phyloP scores from a whole-genome alignment of 352 stramenopile species.

The Phytophthora cryptogea region DNA sequence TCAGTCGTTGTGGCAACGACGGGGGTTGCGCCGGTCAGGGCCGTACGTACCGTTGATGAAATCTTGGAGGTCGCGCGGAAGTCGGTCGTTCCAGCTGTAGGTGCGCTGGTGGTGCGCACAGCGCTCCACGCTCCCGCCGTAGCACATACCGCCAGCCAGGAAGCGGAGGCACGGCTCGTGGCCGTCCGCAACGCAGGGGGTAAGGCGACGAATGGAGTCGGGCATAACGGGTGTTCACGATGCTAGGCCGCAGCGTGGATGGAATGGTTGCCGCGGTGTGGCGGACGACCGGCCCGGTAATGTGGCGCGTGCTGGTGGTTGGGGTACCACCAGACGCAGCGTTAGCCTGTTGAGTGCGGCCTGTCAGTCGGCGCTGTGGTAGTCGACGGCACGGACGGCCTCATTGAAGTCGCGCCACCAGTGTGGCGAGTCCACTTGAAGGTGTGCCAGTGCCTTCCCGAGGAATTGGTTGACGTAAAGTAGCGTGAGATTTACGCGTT shows the following conservation, averaged over 20 bases:
- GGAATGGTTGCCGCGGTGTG: not conserved
- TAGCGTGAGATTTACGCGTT: constrained; percentile 4
- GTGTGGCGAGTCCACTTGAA: constrained; percentile 3
- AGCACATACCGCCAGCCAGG: constrained; percentile 9
- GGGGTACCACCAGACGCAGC: constrained; percentile 1
- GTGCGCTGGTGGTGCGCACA: constrained; percentile 6
- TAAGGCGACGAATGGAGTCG: not conserved
- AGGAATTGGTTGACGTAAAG: constrained; percentile 9
- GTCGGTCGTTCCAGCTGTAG: not conserved
- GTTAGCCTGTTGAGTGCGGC: constrained; percentile 6
- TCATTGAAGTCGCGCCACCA: constrained; percentile 2
- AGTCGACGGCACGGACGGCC: constrained; percentile 1
- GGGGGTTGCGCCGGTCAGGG: not conserved
- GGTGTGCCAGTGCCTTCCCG: not conserved
- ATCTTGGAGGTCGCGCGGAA: constrained; percentile 5
- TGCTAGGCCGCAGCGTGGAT: not conserved
- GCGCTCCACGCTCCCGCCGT: constrained; percentile 1
- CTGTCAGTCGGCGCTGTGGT: constrained; percentile 5
- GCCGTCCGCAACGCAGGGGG: not conserved
- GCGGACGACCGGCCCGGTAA: not conserved
- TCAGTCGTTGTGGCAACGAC: not conserved
- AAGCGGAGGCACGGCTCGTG: constrained; percentile 13
- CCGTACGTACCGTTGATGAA: constrained; percentile 9
- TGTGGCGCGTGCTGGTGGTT: too few relatives aligned
- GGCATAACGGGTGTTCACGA: constrained; percentile 1